A percentile compares a stretch with the other conserved stretches of the same genome.
Conservation (phyloP, 2,329 filamentous ascomycete species). For the Fusarium piperis region DNA sequence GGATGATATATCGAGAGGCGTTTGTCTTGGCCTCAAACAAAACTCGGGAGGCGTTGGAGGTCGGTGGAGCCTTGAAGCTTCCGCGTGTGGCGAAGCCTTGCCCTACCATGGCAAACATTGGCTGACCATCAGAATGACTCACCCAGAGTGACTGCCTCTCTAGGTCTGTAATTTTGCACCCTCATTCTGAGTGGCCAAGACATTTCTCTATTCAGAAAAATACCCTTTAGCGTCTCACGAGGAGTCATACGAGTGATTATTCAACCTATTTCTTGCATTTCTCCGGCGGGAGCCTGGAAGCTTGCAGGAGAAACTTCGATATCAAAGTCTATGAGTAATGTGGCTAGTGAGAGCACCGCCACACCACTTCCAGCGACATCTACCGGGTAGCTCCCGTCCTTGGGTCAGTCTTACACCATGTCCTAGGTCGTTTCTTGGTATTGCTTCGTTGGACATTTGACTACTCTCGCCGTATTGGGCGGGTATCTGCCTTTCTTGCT, state of each 20-base stretch:
- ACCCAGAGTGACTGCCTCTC: slow-evolving; percentile 16
- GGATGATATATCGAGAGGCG: slow-evolving; percentile 25
- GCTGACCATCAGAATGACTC: slow-evolving; percentile 33
- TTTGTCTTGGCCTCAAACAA: slow-evolving; percentile 17
- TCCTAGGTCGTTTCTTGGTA: not conserved
- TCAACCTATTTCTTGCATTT: not conserved
- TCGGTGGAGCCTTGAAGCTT: slow-evolving; percentile 28
- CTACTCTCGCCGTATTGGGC: not conserved
- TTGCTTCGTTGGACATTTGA: not conserved
- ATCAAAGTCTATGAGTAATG: not conserved
- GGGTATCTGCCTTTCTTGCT: not conserved
- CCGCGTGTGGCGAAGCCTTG: slow-evolving; percentile 29
- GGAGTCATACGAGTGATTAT: slow-evolving; percentile 18
- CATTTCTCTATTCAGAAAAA: not conserved
- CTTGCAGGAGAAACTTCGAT: not conserved
- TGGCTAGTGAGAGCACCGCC: not conserved
- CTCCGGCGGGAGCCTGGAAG: not conserved
- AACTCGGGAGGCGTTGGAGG: slow-evolving; percentile 31
- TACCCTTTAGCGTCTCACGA: slow-evolving; percentile 5
- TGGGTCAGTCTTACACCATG: not conserved
- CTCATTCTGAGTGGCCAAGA: slow-evolving; percentile 9
- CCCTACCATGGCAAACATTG: slow-evolving; percentile 20
- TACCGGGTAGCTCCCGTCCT: not conserved
- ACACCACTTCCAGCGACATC: not conserved
- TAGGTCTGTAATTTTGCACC: slow-evolving; percentile 10